phyloP scores from a whole-genome alignment of 2,329 filamentous ascomycete genomes.

The Nectriaceae sp. region DNA sequence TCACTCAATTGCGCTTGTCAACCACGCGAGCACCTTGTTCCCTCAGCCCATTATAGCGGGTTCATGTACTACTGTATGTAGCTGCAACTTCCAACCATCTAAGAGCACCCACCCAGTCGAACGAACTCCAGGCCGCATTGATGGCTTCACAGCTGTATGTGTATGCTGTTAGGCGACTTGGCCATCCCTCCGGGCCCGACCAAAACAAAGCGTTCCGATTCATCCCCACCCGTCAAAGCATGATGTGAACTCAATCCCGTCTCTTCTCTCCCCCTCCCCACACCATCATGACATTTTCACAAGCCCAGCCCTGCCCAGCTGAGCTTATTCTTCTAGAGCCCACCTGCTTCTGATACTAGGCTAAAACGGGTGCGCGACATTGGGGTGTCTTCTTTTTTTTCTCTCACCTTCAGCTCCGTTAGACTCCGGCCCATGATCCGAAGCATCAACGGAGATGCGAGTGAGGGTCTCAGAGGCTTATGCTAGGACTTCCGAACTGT shows the following conservation, averaged over 20 bases:
- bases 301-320: conserved; percentile 20
- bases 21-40: too few species aligned
- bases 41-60: too few species aligned
- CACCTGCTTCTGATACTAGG: conserved; percentile 13
- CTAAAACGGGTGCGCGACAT: conserved; percentile 1
- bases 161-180: too few species aligned
- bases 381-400: background rate
- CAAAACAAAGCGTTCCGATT: too few species aligned
- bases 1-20: too few species aligned
- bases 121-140: background rate
- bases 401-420: conserved; percentile 23
- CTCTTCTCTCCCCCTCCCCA: background rate
- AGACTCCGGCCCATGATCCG: conserved; percentile 19
- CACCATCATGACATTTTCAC: background rate
- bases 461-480: background rate
- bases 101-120: too few species aligned
- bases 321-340: conserved; percentile 12
- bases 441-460: background rate
- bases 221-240: too few species aligned
- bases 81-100: background rate
- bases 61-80: too few species aligned
- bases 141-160: background rate
- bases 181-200: too few species aligned
- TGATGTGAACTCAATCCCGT: background rate
- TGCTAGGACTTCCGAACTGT: background rate